Evolutionary conservation across 2,329 filamentous ascomycete species (phyloP), one percentile per base, ranked within the genome.

Genomic region (Magnaporthiopsis incrustans): DNA sequence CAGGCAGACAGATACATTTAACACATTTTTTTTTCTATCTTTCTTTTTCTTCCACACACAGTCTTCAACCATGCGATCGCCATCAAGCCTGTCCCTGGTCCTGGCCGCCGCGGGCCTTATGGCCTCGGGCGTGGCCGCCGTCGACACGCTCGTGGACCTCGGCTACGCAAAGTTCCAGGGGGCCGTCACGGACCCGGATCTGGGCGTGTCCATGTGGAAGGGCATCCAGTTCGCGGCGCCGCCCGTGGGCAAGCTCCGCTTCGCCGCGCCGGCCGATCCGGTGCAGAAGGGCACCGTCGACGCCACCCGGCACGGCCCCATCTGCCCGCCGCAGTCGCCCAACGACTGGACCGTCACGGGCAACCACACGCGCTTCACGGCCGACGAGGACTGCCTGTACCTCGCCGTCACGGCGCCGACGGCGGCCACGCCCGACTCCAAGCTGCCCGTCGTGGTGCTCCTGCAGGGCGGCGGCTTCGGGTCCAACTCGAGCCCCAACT

Each of bases 181-280:
- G 12, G 74, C 77, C 5, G 71, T 77, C 2, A 77, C 82, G 1
- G 68, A 74, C 0, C 59, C 59, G 30, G 59, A 61, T 15, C 83
- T 84, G 68, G 88, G 86, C 1, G 77, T 92, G 60, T 85, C 82
- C 3, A 81, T 88, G 73, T 94, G 89, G 89, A 80, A 91, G 10
- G 90, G 89, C 1, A 85, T 95, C 67, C 84, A 89, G 57, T 95
- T 86, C 76, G 90, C 89, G 1, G 86, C 88, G 5, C 79, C 89
- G 22, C 90, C 90, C 0, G 65, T 89, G 2, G 88, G 86, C 1
- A 69, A 82, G 10, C 72, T 90, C 66, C 82, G 91, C 25, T 94
- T 92, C 71, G 78, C 81, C 63, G 85, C 86, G 15, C 89, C 91
- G 0, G 77, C 82, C 69, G 86, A 90, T 71, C 89, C 90, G 2